Conservation (phyloP, 192 early-diverging fungal species). For the Kappamyces sp. region DNA sequence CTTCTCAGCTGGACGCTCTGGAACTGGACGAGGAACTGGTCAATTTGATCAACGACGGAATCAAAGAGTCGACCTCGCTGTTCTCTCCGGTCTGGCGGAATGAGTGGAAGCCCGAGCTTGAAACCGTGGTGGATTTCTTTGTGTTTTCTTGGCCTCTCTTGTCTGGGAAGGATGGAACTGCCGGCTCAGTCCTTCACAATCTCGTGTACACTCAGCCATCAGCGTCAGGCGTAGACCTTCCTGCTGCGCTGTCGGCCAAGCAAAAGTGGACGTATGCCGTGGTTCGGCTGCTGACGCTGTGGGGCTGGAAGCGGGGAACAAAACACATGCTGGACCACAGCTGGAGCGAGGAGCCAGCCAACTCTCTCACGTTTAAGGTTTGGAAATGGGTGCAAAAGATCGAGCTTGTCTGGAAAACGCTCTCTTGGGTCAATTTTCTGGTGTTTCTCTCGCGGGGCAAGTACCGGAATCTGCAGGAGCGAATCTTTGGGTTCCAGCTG, state of each 20-base stretch:
- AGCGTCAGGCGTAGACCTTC: neutral
- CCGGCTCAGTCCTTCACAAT: slow-evolving; percentile 12
- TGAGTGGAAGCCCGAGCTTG: slow-evolving; percentile 11
- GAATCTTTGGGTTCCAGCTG: slow-evolving; percentile 73
- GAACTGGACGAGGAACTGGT: slow-evolving; percentile 15
- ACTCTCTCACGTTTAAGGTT: slow-evolving; percentile 18
- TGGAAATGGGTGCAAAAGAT: slow-evolving; percentile 26
- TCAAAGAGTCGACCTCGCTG: slow-evolving; percentile 1
- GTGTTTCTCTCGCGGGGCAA: slow-evolving; percentile 77
- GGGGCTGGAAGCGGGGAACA: slow-evolving; percentile 8
- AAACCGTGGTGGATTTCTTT: slow-evolving; percentile 9
- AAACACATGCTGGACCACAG: slow-evolving; percentile 5
- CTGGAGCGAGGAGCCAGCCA: slow-evolving; percentile 5
- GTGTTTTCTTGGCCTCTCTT: slow-evolving; percentile 4
- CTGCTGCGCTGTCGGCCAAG: neutral
- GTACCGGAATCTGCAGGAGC: slow-evolving; percentile 49
- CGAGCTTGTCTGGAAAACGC: slow-evolving; percentile 55
- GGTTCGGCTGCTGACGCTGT: neutral
- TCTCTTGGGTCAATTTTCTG: slow-evolving; percentile 74
- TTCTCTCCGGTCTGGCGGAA: neutral
- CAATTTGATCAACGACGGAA: slow-evolving; percentile 8
- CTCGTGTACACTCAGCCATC: slow-evolving; percentile 8
- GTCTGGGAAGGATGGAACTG: neutral
- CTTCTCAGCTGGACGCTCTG: slow-evolving; percentile 10
- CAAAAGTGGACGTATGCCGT: slow-evolving; percentile 1